Evolutionary conservation across 371 early-diverging fungal genomes (phyloP), one percentile per base, ranked within the genome.

Genomic region (Ordospora colligata): DNA sequence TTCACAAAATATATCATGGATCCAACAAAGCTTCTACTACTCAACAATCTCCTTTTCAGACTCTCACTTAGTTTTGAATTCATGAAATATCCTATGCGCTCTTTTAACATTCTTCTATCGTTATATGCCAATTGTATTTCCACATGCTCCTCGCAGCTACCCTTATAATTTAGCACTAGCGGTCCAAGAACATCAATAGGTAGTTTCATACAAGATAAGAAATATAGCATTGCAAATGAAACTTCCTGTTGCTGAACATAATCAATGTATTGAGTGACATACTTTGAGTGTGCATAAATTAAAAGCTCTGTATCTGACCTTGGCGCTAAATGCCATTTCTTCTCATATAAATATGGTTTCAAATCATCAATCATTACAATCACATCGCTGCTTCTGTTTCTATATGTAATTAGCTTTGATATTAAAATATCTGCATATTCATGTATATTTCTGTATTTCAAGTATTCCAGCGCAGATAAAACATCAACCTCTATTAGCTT

Each of bases 1-100:
- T 58, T 58, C 0, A 32, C 27, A 58, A 58, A 58, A 40, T 58
- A 58, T 58, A 58, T 58, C 58, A 58, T 32, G 1, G 58, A 58
- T 6, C 58, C 58, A 37, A 58, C 58, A 14, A 58, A 37, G 14
- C 37, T 58, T 17, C 25, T 58, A 12, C 58, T 58, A 1, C 40
- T 37, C 6, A 58, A 27, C 14, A 58, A n/a, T 12, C 40, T 58
- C 12, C 1, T 37, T 40, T 58, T 58, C n/a, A 17, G 40, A 40
- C 12, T 19, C 17, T 58, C 58, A 37, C 25, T 40, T 17, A 58
- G 37, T 3, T n/a, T 37, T 23, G 40, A n/a, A 14, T 58, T 40
- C 58, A 58, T 58, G 19, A 58, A 58, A 6, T 58, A 58, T 9
- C 40, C 37, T 0, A 37, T 14, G 40, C 6, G 40, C 19, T 32